phyloP scores from a whole-genome alignment of 2,329 filamentous ascomycete genomes.

The Colletotrichum siamense region DNA sequence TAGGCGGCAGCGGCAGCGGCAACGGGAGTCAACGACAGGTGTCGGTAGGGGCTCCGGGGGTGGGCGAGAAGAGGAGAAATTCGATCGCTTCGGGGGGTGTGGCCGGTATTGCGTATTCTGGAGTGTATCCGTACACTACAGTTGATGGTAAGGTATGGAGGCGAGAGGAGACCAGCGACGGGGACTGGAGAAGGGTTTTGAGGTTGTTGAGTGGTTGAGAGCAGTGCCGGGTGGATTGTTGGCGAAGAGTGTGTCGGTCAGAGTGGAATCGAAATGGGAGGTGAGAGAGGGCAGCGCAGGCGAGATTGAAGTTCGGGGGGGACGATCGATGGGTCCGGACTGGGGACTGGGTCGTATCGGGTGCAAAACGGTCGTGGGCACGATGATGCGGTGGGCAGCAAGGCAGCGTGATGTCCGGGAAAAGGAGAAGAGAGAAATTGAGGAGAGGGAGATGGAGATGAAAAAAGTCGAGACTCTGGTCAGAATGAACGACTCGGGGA shows the following conservation, averaged over 20 bases:
- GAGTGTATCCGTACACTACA: not conserved
- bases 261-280: not conserved
- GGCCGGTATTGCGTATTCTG: not conserved
- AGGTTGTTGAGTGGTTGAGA: not conserved
- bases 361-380: not conserved
- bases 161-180: constrained; percentile 6
- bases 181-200: not conserved
- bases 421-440: not conserved
- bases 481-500: not conserved
- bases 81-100: not conserved
- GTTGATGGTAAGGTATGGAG: not conserved
- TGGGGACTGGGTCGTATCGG: constrained; percentile 1
- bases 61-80: not conserved
- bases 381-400: not conserved
- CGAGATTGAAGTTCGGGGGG: constrained; percentile 12
- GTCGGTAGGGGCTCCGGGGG: not conserved
- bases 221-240: not conserved
- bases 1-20: not conserved
- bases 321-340: constrained; percentile 13
- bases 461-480: not conserved
- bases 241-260: not conserved
- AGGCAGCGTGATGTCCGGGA: not conserved
- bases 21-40: not conserved
- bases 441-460: not conserved
- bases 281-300: not conserved